Evolutionary conservation across 257 asterid genomes (phyloP), one percentile per base, ranked within the genome.

Genomic region (Gynochthodes officinalis): DNA sequence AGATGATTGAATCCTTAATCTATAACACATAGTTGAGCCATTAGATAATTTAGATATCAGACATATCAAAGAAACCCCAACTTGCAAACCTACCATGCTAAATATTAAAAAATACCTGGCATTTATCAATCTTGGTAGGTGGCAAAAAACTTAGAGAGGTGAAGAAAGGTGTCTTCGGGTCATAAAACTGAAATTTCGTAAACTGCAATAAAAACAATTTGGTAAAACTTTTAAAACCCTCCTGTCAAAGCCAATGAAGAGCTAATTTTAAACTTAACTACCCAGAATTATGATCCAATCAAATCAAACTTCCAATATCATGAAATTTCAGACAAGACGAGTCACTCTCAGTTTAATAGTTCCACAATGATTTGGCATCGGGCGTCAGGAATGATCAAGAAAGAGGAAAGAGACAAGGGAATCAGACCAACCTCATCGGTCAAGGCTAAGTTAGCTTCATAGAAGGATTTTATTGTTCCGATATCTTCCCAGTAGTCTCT

Each of bases 401-500:
- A 71, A 57, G 71, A 46, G 54, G 70, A 58, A 70, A 27, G 62
- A 64, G 75, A 27, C 32, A 69, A 15, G 1, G 53, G 40, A 35
- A 23, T 8, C 21, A 21, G 53, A 48, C 72, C 21, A 44, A 91
- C 99, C 98, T 91, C 96, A 62, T 87, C 86, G 0, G 96, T 84
- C 30, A 94, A 96, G 73, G 95, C 96, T 84, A 94, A 81, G 81
- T 90, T 91, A 65, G 99, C 95, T 69, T 94, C 95, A 50, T 89
- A 94, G 77, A 94, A 94, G 27, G 96, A 85, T 88, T 85, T 91
- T 55, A 91, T 80, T 15, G 91, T 91, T 65, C 97, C 97, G 63
- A 94, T 91, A 81, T 94, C 99, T 66, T 94, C 99, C 97, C 99
- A 94, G 85, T 91, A 91, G 87, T 94, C 99, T 77, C 93, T 84